Percentiles rank a stretch among this genome's conserved stretches.
These are phyloP conservation scores for Thraustochytrium sp. DNA, from an alignment of 352 stramenopile species.

Conservation along the genomic window DNA sequence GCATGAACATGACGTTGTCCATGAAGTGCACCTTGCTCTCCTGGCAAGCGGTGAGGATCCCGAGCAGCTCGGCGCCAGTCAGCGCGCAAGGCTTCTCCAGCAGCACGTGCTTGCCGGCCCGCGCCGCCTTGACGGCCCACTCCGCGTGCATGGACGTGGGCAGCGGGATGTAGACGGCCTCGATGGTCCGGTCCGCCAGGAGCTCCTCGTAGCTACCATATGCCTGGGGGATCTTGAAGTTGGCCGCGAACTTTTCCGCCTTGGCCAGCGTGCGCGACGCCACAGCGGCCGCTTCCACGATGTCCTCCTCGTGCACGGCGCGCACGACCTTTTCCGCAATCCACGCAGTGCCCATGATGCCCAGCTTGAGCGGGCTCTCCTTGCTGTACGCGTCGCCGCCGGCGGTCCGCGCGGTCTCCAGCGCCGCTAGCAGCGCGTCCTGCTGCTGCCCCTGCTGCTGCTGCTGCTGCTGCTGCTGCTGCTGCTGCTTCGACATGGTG, in stretches of 20 bases:
- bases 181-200: conserved; percentile 40
- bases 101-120: conserved; percentile 59
- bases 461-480: no score
- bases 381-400: neutral
- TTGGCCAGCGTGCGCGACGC: conserved; percentile 51
- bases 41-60: conserved; percentile 53
- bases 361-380: conserved; percentile 46
- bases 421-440: no score
- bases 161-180: conserved; percentile 59
- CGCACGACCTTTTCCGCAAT: conserved; percentile 55
- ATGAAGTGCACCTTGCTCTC: conserved; percentile 37
- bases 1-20: conserved; percentile 63
- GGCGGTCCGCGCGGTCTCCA: neutral
- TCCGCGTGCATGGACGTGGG: conserved; percentile 56
- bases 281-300: conserved; percentile 47
- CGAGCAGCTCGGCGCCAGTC: conserved; percentile 49
- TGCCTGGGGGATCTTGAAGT: conserved; percentile 36
- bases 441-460: neutral
- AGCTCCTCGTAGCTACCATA: conserved; percentile 53
- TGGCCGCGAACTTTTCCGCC: conserved; percentile 48
- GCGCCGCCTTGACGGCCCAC: conserved; percentile 55
- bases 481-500: no score
- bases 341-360: conserved; percentile 52
- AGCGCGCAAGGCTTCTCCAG: conserved; percentile 61
- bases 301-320: conserved; percentile 41